A percentile compares a stretch with the other conserved stretches of the same genome.
Conservation (phyloP, 2,329 filamentous ascomycete species). For the Rugonectria rugulosa region DNA sequence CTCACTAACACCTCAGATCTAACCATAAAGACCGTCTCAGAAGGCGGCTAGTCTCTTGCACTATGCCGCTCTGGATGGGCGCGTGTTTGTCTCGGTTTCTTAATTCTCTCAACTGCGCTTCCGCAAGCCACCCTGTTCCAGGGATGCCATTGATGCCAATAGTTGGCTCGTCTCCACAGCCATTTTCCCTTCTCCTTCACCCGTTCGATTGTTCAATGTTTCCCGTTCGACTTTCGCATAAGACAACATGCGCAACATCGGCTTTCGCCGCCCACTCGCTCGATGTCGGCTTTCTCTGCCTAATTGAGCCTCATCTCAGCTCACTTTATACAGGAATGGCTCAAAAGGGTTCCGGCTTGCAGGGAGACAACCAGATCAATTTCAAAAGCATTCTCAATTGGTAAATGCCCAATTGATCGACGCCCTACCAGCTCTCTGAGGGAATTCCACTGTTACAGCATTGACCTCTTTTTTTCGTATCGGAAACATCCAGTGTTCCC, state of each 20-base stretch:
- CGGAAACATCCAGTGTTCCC: background rate
- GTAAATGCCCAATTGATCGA: background rate
- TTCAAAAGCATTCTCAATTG: no score
- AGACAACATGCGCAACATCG: conserved; percentile 14
- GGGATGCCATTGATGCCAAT: no score
- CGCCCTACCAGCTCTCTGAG: background rate
- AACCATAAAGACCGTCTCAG: background rate
- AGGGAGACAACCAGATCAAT: no score
- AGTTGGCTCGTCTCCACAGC: no score
- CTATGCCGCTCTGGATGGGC: background rate
- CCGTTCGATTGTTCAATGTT: conserved; percentile 17
- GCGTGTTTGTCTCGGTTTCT: background rate
- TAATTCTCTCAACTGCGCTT: background rate
- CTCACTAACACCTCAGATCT: background rate
- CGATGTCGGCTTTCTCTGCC: conserved; percentile 4
- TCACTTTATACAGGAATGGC: background rate
- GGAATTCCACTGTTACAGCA: conserved; percentile 1
- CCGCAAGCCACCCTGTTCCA: conserved; percentile 7
- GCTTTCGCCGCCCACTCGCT: conserved; percentile 11
- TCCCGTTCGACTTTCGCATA: conserved; percentile 18
- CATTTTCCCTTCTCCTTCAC: conserved; percentile 1
- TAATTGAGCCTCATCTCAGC: conserved; percentile 2
- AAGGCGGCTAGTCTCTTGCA: background rate
- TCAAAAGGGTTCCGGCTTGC: no score
- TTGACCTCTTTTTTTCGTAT: conserved; percentile 11